Evolutionary conservation across 768 basidiomycete species (phyloP), one percentile per base, ranked within the genome.

Genomic region (Rhodotorula paludigena): DNA sequence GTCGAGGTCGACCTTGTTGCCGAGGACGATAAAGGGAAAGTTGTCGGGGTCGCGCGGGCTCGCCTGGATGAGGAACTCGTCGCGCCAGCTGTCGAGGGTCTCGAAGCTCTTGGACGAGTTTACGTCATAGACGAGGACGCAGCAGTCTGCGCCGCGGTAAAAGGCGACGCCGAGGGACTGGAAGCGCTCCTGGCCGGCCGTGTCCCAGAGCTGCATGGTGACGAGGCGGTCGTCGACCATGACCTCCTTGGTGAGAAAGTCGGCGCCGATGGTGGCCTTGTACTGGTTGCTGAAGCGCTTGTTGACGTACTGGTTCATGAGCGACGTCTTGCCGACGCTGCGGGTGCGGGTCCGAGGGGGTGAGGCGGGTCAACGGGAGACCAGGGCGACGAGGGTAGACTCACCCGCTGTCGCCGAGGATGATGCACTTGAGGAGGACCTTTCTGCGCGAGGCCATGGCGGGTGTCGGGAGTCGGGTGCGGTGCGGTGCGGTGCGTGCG

Each of bases 281-380:
- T 99, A 99, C 81, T 97, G 94, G 81, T 93, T 96, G 79, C 89
- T 92, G 81, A 98, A 99, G 69, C 96, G 89, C 80, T 97, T 98
- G 85, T 97, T 98, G 73, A 99, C 96, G 82, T 96, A 98, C 81
- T 99, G 96, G 82, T 97, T 97, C 96, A 99, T 99, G 76, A 99
- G 88, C 36, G 94, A 98, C 48, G 96, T 98, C 88, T 98, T 98
- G 49, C 93, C 94, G 79, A 97, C 94, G 64, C 93, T 93, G 75
- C 28, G 60, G 39, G 45, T 57, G 64, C 8, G 66, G 35, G 45
- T 74, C 36, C 18, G 14, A 25, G 15, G n/a, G n/a, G n/a, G n/a
- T n/a, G n/a, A n/a, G n/a, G 23, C 28, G 36, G 55, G 56, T 49
- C 55, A 65, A 41, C 47, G 35, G 53, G 36, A 52, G 44, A 8